A percentile compares a stretch with the other conserved stretches of the same genome.
phyloP scores from a whole-genome alignment of 805 yeast genomes.

The Lipomyces oligophaga region DNA sequence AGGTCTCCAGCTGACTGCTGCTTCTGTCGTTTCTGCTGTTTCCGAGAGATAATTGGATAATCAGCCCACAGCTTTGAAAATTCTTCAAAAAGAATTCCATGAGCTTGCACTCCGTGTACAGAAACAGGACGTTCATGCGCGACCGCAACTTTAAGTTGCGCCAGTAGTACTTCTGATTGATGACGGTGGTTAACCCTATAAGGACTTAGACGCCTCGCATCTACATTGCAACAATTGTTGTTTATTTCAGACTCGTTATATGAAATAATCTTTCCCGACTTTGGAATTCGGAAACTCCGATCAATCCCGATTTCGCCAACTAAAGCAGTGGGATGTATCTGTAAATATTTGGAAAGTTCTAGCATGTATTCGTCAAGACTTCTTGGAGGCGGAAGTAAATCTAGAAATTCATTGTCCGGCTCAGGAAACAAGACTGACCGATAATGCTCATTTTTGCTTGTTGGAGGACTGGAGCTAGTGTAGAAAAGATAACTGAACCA shows the following conservation, averaged over 20 bases:
- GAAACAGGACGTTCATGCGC: constrained; percentile 53
- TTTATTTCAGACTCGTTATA: not conserved
- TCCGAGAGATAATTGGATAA: constrained; percentile 9
- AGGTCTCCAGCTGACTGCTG: not conserved
- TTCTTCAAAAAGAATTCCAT: constrained; percentile 54
- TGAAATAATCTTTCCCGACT: constrained; percentile 3
- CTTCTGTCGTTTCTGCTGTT: constrained; percentile 3
- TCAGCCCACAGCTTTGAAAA: constrained; percentile 33
- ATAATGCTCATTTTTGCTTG: constrained; percentile 55
- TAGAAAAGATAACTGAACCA: constrained; percentile 77
- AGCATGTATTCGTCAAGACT: constrained; percentile 40
- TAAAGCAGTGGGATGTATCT: constrained; percentile 40
- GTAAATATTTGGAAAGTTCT: constrained; percentile 38
- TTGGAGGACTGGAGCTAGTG: constrained; percentile 28
- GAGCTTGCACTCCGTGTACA: constrained; percentile 80
- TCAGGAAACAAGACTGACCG: constrained; percentile 43
- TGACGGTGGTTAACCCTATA: constrained; percentile 61
- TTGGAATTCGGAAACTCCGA: constrained; percentile 65
- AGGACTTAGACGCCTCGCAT: constrained; percentile 36
- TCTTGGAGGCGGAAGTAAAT: constrained; percentile 59
- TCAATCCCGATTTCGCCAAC: constrained; percentile 94
- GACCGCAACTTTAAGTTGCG: constrained; percentile 55
- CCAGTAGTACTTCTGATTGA: constrained; percentile 52
- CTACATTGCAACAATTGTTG: not conserved
- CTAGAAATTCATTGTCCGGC: constrained; percentile 42